Evolutionary conservation across 768 basidiomycete genomes (phyloP).

Genomic region (Leucosporidium yakuticum): DNA sequence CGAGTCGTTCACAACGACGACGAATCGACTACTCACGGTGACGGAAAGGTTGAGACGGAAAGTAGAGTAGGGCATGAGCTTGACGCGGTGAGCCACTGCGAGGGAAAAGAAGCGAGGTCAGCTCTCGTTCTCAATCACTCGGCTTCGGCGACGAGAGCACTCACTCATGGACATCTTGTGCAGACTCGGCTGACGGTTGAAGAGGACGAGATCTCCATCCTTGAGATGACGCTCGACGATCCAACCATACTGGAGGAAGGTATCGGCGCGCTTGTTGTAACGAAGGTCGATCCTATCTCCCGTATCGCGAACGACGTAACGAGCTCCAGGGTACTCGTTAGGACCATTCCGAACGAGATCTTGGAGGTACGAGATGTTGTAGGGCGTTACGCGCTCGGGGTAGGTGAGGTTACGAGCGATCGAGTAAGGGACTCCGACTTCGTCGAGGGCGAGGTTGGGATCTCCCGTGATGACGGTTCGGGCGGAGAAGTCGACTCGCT

Average conservation of each 20-base stretch:
- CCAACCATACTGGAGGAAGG: constrained; percentile 95
- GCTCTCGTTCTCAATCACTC: background rate
- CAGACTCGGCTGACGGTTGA: constrained; percentile 95
- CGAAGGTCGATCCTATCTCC: constrained; percentile 94
- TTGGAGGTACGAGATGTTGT: constrained; percentile 90
- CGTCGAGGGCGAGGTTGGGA: constrained; percentile 89
- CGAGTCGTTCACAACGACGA: constrained; percentile 11
- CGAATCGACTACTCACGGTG: constrained; percentile 52
- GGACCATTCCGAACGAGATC: constrained; percentile 93
- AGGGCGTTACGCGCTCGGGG: constrained; percentile 96
- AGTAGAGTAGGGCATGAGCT: constrained; percentile 95
- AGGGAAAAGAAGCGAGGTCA: background rate
- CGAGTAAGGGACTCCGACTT: constrained; percentile 89
- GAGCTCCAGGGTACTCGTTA: constrained; percentile 86
- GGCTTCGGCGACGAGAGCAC: constrained; percentile 6
- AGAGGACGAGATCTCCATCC: constrained; percentile 96
- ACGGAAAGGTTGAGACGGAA: constrained; percentile 98
- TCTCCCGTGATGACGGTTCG: constrained; percentile 99
- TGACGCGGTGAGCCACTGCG: constrained; percentile 83
- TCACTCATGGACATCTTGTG: constrained; percentile 99
- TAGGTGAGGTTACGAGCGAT: constrained; percentile 98
- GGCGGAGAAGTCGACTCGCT: constrained; percentile 98
- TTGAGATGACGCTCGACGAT: constrained; percentile 95
- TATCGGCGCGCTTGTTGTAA: constrained; percentile 92
- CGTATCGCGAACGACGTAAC: constrained; percentile 94